phyloP scores from a whole-genome alignment of 805 yeast genomes.

The Ogataea naganishii region DNA sequence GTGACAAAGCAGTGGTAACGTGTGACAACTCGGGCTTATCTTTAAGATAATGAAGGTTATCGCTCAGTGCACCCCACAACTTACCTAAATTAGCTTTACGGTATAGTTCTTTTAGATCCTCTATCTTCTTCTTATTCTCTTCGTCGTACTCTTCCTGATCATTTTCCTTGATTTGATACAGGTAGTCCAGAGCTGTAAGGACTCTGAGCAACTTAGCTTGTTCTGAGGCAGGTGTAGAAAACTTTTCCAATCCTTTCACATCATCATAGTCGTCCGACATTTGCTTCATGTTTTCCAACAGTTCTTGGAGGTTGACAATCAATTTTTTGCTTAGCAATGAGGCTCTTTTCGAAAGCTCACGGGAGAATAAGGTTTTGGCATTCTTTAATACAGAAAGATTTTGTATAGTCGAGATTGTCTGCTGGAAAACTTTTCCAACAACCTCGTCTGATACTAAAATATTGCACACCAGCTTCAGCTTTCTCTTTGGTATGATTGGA shows the following conservation, averaged over 20 bases:
- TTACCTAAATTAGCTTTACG: conserved; percentile 62
- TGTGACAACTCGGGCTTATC: conserved; percentile 45
- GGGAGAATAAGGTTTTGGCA: conserved; percentile 57
- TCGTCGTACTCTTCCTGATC: conserved; percentile 16
- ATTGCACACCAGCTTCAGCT: conserved; percentile 53
- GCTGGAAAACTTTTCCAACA: conserved; percentile 75
- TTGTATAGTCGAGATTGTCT: conserved; percentile 74
- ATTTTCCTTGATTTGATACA: conserved; percentile 41
- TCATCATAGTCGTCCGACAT: conserved; percentile 40
- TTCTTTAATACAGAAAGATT: conserved; percentile 54
- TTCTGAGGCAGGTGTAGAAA: conserved; percentile 73
- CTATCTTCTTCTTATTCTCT: conserved; percentile 23
- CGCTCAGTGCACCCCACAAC: conserved; percentile 80
- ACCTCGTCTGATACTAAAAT: conserved; percentile 77
- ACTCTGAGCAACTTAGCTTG: conserved; percentile 85
- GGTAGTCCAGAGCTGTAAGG: conserved; percentile 78
- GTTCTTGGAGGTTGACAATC: conserved; percentile 42
- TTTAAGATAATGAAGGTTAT: conserved; percentile 56
- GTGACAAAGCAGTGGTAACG: conserved; percentile 73
- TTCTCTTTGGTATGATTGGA: conserved; percentile 57
- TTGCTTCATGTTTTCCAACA: conserved; percentile 36
- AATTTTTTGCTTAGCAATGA: conserved; percentile 46
- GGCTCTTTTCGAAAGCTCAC: conserved; percentile 59
- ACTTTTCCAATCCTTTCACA: conserved; percentile 42
- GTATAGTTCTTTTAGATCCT: conserved; percentile 52